phyloP scores from a whole-genome alignment of 495 filamentous ascomycete species.

The Usnea hakonensis region DNA sequence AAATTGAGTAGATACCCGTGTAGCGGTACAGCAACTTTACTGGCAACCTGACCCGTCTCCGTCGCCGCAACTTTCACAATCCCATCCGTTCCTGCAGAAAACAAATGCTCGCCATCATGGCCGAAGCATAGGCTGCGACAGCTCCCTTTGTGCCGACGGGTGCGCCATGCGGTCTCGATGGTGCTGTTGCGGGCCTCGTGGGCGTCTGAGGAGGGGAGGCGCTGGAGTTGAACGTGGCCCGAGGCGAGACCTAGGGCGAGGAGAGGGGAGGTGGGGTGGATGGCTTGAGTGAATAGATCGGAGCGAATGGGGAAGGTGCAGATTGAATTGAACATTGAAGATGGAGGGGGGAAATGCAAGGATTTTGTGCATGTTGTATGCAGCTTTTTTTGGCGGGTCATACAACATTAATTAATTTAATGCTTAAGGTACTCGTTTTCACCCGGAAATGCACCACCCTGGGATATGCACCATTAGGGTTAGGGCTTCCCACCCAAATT shows the following conservation, averaged over 20 bases:
- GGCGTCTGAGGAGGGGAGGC: constrained; percentile 49
- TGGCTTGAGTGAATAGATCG: constrained; percentile 81
- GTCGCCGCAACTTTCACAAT: constrained; percentile 79
- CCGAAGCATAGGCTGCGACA: constrained; percentile 73
- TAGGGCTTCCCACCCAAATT: too few relatives aligned
- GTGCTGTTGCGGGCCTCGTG: constrained; percentile 58
- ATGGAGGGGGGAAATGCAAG: too few relatives aligned
- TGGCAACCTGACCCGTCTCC: constrained; percentile 69
- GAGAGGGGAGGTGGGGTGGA: constrained; percentile 76
- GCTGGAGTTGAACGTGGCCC: constrained; percentile 81
- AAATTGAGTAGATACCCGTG: constrained; percentile 10
- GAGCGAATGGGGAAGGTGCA: constrained; percentile 80
- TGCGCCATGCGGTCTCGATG: constrained; percentile 81
- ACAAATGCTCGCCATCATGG: constrained; percentile 65
- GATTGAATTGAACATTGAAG: constrained; percentile 67
- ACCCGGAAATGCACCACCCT: too few relatives aligned
- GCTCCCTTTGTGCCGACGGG: constrained; percentile 84
- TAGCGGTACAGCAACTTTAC: constrained; percentile 54
- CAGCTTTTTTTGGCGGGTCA: too few relatives aligned
- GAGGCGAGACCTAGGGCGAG: constrained; percentile 76
- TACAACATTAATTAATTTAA: too few relatives aligned
- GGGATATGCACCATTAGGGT: too few relatives aligned
- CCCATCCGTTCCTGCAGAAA: constrained; percentile 84
- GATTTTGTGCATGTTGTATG: too few relatives aligned
- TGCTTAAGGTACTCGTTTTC: too few relatives aligned